Conservation (phyloP, 169 alveolate genomes). For the Plasmodium gonderi region DNA sequence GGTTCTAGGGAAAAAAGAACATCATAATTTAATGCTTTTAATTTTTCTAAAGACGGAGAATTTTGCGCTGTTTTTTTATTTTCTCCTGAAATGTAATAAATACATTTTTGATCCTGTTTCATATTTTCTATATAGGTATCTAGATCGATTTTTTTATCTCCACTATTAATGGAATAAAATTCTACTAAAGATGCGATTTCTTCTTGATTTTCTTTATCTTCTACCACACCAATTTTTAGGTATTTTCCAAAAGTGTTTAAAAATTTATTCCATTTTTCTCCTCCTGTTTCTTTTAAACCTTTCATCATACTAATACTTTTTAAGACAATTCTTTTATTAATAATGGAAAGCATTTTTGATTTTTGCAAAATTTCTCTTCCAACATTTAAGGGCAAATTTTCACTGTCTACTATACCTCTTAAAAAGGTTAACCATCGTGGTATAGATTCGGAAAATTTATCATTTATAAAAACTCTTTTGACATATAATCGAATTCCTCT, state of each 20-base stretch:
- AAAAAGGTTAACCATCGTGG: constrained; percentile 96
- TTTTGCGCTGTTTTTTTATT: constrained; percentile 90
- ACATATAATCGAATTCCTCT: constrained; percentile 97
- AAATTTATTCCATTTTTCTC: constrained; percentile 92
- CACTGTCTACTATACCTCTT: constrained; percentile 98
- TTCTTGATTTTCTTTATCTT: constrained; percentile 95
- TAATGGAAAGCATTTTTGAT: constrained; percentile 93
- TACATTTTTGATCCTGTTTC: constrained; percentile 94
- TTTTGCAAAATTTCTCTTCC: constrained; percentile 97
- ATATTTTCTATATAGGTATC: constrained; percentile 94
- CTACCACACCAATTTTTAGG: constrained; percentile 96
- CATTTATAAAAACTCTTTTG: constrained; percentile 97
- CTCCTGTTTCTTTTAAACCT: constrained; percentile 84
- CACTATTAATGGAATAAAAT: constrained; percentile 90
- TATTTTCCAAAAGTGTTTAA: constrained; percentile 93
- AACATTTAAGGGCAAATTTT: constrained; percentile 97
- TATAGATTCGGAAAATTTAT: constrained; percentile 95
- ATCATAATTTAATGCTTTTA: constrained; percentile 93
- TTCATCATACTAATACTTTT: constrained; percentile 94
- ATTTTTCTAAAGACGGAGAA: constrained; percentile 95
- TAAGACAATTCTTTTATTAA: constrained; percentile 94
- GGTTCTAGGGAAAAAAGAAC: constrained; percentile 96
- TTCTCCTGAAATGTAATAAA: constrained; percentile 96
- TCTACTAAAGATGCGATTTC: constrained; percentile 93
- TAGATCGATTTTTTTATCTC: constrained; percentile 86